Conservation (phyloP, 148 eudicot species). For the Fagopyrum homotropicum region DNA sequence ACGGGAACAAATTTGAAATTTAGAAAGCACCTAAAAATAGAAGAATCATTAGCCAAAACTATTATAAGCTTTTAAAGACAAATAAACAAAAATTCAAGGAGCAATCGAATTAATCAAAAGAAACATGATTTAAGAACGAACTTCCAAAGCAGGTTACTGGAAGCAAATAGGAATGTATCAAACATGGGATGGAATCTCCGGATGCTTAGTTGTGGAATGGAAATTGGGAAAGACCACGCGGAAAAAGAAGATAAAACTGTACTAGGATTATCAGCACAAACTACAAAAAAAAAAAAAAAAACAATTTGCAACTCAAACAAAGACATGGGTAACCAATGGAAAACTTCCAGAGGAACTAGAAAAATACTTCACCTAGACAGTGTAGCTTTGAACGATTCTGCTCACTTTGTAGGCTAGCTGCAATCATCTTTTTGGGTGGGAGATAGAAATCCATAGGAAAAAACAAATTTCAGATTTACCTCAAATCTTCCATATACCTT, state of each 20-base stretch:
- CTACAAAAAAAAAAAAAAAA: no score
- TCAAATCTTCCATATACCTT: slow-evolving; percentile 11
- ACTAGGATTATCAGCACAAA: not conserved
- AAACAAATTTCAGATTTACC: slow-evolving; percentile 16
- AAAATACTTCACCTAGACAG: no score
- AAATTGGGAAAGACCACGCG: not conserved
- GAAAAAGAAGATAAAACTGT: not conserved
- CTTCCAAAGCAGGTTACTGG: not conserved
- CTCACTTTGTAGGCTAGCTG: not conserved
- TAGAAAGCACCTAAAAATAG: no score
- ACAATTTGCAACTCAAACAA: not conserved
- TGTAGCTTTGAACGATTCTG: not conserved
- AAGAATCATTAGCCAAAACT: no score
- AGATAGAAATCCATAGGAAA: not conserved
- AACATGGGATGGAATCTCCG: not conserved
- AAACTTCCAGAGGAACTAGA: not conserved
- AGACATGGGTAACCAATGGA: not conserved
- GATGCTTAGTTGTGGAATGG: not conserved
- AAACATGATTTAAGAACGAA: not conserved
- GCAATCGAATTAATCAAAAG: not conserved
- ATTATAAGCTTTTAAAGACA: not conserved
- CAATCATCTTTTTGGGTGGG: not conserved
- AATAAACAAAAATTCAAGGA: not conserved
- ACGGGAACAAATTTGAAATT: no score
- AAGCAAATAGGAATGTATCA: not conserved